These are phyloP conservation scores for Zasmidium angulare DNA, from an alignment of 2,329 filamentous ascomycete genomes.

Conservation along the genomic window DNA sequence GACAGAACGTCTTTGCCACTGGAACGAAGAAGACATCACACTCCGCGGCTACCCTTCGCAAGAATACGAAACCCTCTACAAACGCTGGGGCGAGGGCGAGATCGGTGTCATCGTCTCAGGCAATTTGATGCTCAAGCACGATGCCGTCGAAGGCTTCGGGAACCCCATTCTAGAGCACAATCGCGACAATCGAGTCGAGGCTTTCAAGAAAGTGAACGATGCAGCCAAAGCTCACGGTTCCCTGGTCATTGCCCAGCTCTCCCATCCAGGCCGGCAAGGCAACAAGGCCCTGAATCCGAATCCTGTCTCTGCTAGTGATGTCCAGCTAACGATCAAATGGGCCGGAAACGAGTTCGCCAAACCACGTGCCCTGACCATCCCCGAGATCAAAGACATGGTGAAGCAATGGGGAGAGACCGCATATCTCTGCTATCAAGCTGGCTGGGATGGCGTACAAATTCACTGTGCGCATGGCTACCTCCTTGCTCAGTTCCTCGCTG, in stretches of 20 bases:
- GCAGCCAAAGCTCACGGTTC: conserved; percentile 28
- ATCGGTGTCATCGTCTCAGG: conserved; percentile 34
- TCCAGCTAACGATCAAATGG: conserved; percentile 31
- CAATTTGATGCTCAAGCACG: conserved; percentile 33
- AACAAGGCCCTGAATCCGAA: conserved; percentile 29
- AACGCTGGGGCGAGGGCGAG: conserved; percentile 31
- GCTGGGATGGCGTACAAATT: conserved; percentile 34
- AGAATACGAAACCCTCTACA: conserved; percentile 29
- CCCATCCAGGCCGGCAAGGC: conserved; percentile 33
- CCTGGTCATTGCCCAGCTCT: conserved; percentile 32
- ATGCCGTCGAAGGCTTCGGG: conserved; percentile 32
- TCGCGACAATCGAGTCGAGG: conserved; percentile 26
- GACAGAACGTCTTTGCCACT: conserved; percentile 33
- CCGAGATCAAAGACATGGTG: conserved; percentile 32
- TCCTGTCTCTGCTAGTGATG: conserved; percentile 33
- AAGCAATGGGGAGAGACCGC: conserved; percentile 29
- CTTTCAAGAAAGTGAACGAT: conserved; percentile 24
- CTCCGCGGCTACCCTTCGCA: conserved; percentile 29
- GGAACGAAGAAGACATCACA: conserved; percentile 27
- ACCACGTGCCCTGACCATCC: conserved; percentile 27
- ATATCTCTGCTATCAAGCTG: conserved; percentile 28
- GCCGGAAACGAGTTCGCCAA: conserved; percentile 31
- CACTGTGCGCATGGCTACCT: conserved; percentile 44
- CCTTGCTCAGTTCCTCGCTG: conserved; percentile 42
- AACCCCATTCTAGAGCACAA: conserved; percentile 32